phyloP scores from a whole-genome alignment of 164 flowering plant genomes.

The Liriodendron chinense region DNA sequence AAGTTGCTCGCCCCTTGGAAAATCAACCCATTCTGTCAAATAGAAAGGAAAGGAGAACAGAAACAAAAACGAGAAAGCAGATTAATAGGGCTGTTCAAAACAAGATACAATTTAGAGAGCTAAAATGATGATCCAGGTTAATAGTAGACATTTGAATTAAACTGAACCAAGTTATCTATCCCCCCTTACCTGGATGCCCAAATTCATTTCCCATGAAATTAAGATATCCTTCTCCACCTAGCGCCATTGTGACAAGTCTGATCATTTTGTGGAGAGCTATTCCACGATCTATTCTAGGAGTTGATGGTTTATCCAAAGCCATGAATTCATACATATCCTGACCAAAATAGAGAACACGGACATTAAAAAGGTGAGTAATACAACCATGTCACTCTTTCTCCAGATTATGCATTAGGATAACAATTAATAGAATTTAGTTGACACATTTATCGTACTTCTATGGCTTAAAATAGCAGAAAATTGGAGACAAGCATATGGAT shows the following conservation, averaged over 20 bases:
- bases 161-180: neutral
- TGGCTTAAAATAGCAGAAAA: neutral
- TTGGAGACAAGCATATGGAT: neutral
- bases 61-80: neutral
- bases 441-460: neutral
- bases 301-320: conserved; percentile 89
- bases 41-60: conserved; percentile 1
- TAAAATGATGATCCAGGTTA: neutral
- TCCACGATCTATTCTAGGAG: conserved; percentile 89
- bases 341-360: conserved; percentile 5
- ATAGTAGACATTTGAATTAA: neutral
- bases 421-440: neutral
- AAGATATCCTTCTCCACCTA: conserved; percentile 98
- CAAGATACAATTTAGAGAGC: neutral
- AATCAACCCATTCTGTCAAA: conserved; percentile 90
- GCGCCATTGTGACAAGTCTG: conserved; percentile 93
- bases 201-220: conserved; percentile 99
- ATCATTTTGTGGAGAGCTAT: conserved; percentile 99
- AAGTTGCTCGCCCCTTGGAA: conserved; percentile 80
- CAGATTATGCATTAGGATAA: neutral
- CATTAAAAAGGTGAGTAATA: neutral
- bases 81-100: neutral
- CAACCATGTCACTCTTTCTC: neutral
- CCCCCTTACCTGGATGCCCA: conserved; percentile 93
- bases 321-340: conserved; percentile 99